phyloP scores from a whole-genome alignment of 768 basidiomycete species.

The Amylocystis lapponica region DNA sequence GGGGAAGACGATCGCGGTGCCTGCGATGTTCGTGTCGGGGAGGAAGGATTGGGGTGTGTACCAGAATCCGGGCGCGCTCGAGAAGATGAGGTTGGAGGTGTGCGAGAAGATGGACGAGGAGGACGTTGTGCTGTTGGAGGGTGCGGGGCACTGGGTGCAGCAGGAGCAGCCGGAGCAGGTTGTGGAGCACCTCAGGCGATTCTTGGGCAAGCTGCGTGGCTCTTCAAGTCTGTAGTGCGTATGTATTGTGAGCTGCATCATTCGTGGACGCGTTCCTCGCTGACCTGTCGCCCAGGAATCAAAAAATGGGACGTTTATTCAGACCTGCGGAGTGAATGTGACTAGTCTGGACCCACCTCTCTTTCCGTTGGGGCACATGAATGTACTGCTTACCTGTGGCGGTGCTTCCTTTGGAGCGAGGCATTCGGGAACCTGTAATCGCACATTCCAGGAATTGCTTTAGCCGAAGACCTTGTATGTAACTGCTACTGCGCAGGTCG shows the following conservation, averaged over 20 bases:
- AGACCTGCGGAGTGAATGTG: no score
- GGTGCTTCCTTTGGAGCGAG: no score
- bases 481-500: no score
- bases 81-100: slow-evolving; percentile 35
- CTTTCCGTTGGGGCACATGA: no score
- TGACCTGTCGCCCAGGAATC: no score
- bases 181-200: slow-evolving; percentile 33
- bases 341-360: no score
- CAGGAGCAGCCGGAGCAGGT: slow-evolving; percentile 47
- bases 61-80: slow-evolving; percentile 43
- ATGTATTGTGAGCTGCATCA: neutral
- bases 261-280: neutral
- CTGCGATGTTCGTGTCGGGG: slow-evolving; percentile 54
- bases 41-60: slow-evolving; percentile 57
- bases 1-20: slow-evolving; percentile 41
- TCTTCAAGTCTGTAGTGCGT: neutral
- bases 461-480: no score
- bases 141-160: slow-evolving; percentile 62
- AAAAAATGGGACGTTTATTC: no score
- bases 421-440: no score
- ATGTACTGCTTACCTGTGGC: no score
- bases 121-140: slow-evolving; percentile 42
- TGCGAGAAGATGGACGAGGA: slow-evolving; percentile 14
- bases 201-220: slow-evolving; percentile 27
- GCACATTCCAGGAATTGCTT: no score